phyloP scores from a whole-genome alignment of 1,284 basidiomycete genomes.

The Trametes polyzona region DNA sequence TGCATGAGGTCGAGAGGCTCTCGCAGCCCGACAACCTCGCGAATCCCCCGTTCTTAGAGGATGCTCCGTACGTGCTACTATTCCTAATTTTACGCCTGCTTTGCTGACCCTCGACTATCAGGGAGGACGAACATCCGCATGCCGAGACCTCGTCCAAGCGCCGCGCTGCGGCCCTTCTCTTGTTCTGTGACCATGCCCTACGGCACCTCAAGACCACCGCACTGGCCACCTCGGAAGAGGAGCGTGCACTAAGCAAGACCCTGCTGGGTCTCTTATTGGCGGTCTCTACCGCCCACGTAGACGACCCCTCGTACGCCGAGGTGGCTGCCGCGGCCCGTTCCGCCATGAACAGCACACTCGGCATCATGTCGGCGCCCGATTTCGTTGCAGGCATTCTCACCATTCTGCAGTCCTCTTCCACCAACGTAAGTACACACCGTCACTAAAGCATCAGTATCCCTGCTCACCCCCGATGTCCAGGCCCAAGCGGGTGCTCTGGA shows the following conservation, averaged over 20 bases:
- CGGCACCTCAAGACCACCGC: constrained; percentile 31
- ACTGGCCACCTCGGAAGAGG: constrained; percentile 23
- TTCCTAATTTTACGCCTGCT: not conserved
- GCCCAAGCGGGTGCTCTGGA: constrained; percentile 65
- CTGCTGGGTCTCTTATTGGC: constrained; percentile 51
- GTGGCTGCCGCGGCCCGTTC: constrained; percentile 52
- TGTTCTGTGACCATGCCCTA: constrained; percentile 58
- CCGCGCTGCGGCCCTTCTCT: constrained; percentile 68
- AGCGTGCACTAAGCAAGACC: constrained; percentile 37
- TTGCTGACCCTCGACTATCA: constrained; percentile 31
- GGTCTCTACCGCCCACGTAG: constrained; percentile 35
- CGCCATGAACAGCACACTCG: constrained; percentile 53
- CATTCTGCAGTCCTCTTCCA: constrained; percentile 57
- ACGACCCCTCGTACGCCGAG: constrained; percentile 37
- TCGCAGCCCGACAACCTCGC: constrained; percentile 46
- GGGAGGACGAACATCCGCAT: constrained; percentile 59
- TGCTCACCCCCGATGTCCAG: constrained; percentile 39
- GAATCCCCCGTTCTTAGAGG: constrained; percentile 59
- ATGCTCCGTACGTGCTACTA: constrained; percentile 49
- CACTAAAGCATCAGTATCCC: not conserved
- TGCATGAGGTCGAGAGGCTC: constrained; percentile 70
- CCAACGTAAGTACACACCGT: constrained; percentile 40
- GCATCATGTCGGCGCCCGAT: constrained; percentile 67
- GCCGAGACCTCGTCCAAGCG: constrained; percentile 50
- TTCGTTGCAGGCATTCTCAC: constrained; percentile 58